Base-by-base conservation (phyloP, 2,329 filamentous ascomycete genomes). In the Ascocoryne sarcoides region DNA sequence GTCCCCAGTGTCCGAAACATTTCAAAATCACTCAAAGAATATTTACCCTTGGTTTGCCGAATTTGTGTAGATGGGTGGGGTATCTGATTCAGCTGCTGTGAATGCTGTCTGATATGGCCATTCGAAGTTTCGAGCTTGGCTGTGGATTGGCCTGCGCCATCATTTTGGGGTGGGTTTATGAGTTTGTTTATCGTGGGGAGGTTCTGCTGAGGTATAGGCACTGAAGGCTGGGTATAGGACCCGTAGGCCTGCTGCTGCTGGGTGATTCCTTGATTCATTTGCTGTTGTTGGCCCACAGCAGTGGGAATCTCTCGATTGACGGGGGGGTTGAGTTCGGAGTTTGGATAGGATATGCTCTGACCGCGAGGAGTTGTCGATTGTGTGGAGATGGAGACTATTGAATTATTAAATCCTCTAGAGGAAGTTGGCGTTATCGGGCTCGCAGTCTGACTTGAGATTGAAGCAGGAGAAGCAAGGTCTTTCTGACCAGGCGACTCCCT, bases 11-110 rank as follows among this genome's bases (percentile, higher is more conserved):
- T 98, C 55, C 92, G 78, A 66, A 89, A 76, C 50, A 98, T 81
- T 46, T 82, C 73, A 60, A 98, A 98, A 67, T 98, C 92, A 45
- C 70, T 73, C 50, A 98, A 75, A 31, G 88, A 89, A 66, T 98
- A 98, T 73, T 96, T 96, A 51, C 92, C 92, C 71, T 95, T 95
- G 48, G 90, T 95, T 60, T 85, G 78, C 55, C 89, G 69, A 37
- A 65, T 59, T 50, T 48, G 45, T 15, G 50, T 41, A n/a, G 47
- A 43, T 39, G 43, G 42, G 12, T 37, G 39, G 21, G 42, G 29
- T 37, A 38, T 31, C 26, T 43, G 36, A 19, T 37, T 39, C 30
- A 37, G 20, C 36, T 32, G 34, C 4, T 16, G 29, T 8, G 45
- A 31, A n/a, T 26, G 32, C 15, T 38, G 36, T 33, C 32, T 32